Percentiles rank a stretch among this genome's conserved stretches.
Evolutionary conservation across 176 grass and related monocot genomes (phyloP).

Genomic region (Oropetium thomaeum): DNA sequence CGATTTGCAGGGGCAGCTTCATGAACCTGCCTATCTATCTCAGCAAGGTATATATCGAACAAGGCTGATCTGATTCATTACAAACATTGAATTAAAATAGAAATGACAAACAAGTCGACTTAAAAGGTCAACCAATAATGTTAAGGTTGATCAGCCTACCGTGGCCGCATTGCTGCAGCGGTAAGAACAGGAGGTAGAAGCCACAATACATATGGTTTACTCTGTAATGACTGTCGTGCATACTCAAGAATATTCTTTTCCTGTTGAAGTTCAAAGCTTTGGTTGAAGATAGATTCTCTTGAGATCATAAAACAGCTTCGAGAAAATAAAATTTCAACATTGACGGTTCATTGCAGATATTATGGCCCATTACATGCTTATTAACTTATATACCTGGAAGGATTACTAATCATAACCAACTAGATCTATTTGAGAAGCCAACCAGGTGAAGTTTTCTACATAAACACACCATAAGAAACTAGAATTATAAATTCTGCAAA

Average conservation of each 20-base stretch:
- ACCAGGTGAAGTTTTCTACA: not conserved
- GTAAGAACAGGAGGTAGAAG: slow-evolving; percentile 68
- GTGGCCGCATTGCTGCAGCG: slow-evolving; percentile 46
- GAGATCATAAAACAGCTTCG: not conserved
- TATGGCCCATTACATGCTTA: not conserved
- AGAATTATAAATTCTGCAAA: not conserved
- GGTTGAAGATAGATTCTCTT: slow-evolving; percentile 20
- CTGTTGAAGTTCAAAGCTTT: slow-evolving; percentile 45
- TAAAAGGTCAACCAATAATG: slow-evolving; percentile 8
- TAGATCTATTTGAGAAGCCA: not conserved
- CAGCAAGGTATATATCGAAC: slow-evolving; percentile 65
- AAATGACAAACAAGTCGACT: not conserved
- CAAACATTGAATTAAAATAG: slow-evolving; percentile 14
- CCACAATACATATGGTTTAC: slow-evolving; percentile 66
- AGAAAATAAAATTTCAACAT: not conserved
- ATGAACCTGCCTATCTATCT: slow-evolving; percentile 68
- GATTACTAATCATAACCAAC: not conserved
- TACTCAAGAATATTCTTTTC: slow-evolving; percentile 81
- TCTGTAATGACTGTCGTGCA: slow-evolving; percentile 34
- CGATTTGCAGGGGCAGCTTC: slow-evolving; percentile 42
- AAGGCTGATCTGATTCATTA: slow-evolving; percentile 47
- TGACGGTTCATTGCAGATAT: slow-evolving; percentile 9
- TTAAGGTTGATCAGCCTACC: slow-evolving; percentile 37
- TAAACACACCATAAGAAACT: not conserved
- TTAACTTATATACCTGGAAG: not conserved